phyloP scores from a whole-genome alignment of 768 basidiomycete species.

The Lanmaoa rubissima region DNA sequence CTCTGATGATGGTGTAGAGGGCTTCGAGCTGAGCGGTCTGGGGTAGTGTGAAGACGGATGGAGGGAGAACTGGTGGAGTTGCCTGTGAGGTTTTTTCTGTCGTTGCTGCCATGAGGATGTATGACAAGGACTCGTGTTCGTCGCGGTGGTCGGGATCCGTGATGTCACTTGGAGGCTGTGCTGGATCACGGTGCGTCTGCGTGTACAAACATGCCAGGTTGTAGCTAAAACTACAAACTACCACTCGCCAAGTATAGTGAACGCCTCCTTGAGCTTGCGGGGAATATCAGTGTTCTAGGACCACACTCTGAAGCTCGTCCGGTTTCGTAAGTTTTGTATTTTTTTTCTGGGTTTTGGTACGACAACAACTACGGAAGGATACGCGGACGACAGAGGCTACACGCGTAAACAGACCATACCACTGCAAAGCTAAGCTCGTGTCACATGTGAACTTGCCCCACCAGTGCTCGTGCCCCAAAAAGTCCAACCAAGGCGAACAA shows the following conservation, averaged over 20 bases:
- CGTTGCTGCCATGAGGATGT: conserved; percentile 16
- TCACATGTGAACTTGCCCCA: conserved; percentile 1
- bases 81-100: conserved; percentile 31
- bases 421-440: conserved; percentile 9
- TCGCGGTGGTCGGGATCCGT: no score
- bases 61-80: conserved; percentile 49
- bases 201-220: no score
- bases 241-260: not conserved
- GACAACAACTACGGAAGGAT: conserved; percentile 5
- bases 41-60: conserved; percentile 85
- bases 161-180: no score
- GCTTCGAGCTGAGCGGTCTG: conserved; percentile 94
- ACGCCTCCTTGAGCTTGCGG: not conserved
- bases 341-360: conserved; percentile 13
- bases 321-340: not conserved
- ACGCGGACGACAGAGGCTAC: conserved; percentile 1
- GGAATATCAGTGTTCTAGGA: no score
- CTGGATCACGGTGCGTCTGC: no score
- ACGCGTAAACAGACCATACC: conserved; percentile 7
- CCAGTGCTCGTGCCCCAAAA: not conserved
- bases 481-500: not conserved
- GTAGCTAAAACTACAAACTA: not conserved
- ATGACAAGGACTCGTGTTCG: not conserved
- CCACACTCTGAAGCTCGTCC: not conserved
- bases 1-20: conserved; percentile 90